Conservation (phyloP, 83 land plant genomes). For the Picea mariana region DNA sequence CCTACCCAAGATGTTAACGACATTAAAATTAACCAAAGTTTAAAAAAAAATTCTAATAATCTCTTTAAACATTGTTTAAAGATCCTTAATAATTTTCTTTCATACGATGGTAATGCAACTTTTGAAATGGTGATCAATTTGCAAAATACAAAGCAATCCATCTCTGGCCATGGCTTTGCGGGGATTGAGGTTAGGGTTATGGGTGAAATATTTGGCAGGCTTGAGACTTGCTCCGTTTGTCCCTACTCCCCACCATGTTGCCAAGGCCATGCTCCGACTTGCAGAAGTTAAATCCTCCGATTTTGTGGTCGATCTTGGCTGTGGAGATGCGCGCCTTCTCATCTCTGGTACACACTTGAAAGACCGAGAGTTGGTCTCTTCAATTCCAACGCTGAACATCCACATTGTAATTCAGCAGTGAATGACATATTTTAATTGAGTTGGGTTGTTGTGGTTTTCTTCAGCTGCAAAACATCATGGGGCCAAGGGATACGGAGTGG, state of each 20-base stretch:
- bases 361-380: too few species aligned
- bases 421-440: neutral
- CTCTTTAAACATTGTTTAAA: too few species aligned
- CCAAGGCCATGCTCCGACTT: constrained; percentile 29
- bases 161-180: too few species aligned
- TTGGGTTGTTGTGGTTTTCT: neutral
- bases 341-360: constrained; percentile 17
- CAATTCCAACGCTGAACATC: too few species aligned
- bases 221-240: constrained; percentile 38
- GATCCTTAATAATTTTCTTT: too few species aligned
- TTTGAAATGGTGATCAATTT: too few species aligned
- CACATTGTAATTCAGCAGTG: neutral
- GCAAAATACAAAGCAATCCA: too few species aligned
- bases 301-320: constrained; percentile 33
- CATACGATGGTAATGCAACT: too few species aligned
- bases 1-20: too few species aligned
- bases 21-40: too few species aligned
- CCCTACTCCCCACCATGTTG: constrained; percentile 41
- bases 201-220: constrained; percentile 39
- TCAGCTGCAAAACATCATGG: constrained; percentile 42
- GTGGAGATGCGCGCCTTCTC: constrained; percentile 44
- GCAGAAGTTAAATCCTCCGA: constrained; percentile 26
- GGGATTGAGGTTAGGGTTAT: constrained; percentile 34
- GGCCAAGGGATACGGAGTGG: constrained; percentile 46
- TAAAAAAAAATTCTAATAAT: too few species aligned